These are phyloP conservation scores for Trichopus zeylanicus DNA, from an alignment of 116 monocot species.

Conservation along the genomic window DNA sequence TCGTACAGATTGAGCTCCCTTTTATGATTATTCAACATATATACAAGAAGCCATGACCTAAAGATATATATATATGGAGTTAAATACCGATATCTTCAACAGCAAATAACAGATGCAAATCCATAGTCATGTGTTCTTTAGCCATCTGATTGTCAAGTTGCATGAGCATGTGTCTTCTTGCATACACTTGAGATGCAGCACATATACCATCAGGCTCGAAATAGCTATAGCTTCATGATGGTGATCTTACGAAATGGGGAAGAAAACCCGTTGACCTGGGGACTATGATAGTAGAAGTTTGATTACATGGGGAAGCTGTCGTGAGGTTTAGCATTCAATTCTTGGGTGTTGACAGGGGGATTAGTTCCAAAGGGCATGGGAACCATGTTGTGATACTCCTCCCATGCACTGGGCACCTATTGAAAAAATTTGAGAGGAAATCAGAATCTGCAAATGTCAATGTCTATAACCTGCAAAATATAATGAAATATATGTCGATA, in stretches of 20 bases:
- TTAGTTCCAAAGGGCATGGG: slow-evolving; percentile 20
- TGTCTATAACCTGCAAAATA: too few relatives aligned
- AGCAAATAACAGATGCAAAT: neutral
- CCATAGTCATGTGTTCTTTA: neutral
- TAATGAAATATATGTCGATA: too few relatives aligned
- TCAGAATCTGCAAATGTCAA: too few relatives aligned
- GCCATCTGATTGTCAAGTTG: neutral
- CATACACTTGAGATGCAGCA: neutral
- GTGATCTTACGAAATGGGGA: too few relatives aligned
- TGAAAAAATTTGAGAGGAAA: neutral
- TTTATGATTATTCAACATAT: too few relatives aligned
- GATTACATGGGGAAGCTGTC: slow-evolving; percentile 8
- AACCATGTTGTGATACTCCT: slow-evolving; percentile 28
- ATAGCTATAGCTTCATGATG: too few relatives aligned
- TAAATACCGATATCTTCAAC: neutral
- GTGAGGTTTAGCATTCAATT: slow-evolving; percentile 12
- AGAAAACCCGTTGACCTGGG: too few relatives aligned
- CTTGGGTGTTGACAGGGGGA: slow-evolving; percentile 24
- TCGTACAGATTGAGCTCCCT: too few relatives aligned
- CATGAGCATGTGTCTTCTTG: neutral
- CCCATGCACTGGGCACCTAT: slow-evolving; percentile 48
- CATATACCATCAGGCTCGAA: too few relatives aligned
- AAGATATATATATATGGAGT: neutral
- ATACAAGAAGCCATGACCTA: neutral
- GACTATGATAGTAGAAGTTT: too few relatives aligned